Percentiles rank a stretch among this genome's conserved stretches.
Evolutionary conservation across 495 filamentous ascomycete genomes (phyloP).

Genomic region (Bacidia rubella): DNA sequence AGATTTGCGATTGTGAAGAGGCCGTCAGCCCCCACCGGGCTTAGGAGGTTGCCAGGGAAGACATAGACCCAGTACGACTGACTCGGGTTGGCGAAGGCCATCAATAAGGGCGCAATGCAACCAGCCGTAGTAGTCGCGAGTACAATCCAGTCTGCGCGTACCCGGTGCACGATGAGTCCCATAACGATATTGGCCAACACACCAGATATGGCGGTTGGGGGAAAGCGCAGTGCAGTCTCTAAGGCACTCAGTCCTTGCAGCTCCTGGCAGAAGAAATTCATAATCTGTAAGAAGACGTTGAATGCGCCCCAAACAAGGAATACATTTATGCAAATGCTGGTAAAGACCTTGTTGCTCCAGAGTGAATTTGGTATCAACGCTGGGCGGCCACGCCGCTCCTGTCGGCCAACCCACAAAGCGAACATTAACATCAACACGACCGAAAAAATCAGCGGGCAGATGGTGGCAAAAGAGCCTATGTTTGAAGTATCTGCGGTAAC

Average conservation of each 20-base stretch:
- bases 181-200: slow-evolving; percentile 38
- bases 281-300: slow-evolving; percentile 36
- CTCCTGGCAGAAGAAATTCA: slow-evolving; percentile 31
- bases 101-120: slow-evolving; percentile 37
- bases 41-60: slow-evolving; percentile 29
- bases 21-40: slow-evolving; percentile 2
- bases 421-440: slow-evolving; percentile 31
- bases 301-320: slow-evolving; percentile 33
- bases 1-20: slow-evolving; percentile 50
- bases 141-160: slow-evolving; percentile 36
- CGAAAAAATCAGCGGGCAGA: slow-evolving; percentile 26
- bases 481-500: background rate
- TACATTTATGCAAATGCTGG: slow-evolving; percentile 36
- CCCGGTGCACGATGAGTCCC: slow-evolving; percentile 39
- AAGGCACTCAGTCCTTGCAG: slow-evolving; percentile 29
- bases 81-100: slow-evolving; percentile 31
- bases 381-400: slow-evolving; percentile 26
- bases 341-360: slow-evolving; percentile 38
- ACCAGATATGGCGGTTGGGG: slow-evolving; percentile 43
- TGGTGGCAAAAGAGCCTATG: slow-evolving; percentile 12
- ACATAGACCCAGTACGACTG: slow-evolving; percentile 43
- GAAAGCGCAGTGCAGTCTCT: slow-evolving; percentile 37
- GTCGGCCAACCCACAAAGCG: slow-evolving; percentile 31
- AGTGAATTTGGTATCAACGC: slow-evolving; percentile 42
- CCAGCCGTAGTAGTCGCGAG: slow-evolving; percentile 31